A percentile compares a stretch with the other conserved stretches of the same genome.
phyloP scores from a whole-genome alignment of 2,329 filamentous ascomycete species.

The Ascochyta viciae-villosae region DNA sequence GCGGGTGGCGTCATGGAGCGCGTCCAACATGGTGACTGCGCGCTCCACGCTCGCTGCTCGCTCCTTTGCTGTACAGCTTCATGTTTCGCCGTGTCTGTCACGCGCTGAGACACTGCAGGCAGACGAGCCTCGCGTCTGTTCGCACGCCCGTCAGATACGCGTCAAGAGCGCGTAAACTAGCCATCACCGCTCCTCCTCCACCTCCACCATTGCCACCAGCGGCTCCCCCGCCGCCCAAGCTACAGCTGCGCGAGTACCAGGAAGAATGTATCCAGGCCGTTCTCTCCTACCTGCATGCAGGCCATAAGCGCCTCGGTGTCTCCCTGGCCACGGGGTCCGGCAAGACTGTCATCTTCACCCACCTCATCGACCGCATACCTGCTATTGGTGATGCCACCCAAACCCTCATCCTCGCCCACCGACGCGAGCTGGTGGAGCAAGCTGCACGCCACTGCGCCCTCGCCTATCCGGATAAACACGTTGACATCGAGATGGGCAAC shows the following conservation, averaged over 20 bases:
- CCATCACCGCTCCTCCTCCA: conserved; percentile 12
- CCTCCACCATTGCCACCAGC: conserved; percentile 13
- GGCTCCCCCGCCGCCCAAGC: conserved; percentile 36
- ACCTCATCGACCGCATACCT: conserved; percentile 82
- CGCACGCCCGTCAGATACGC: conserved; percentile 22
- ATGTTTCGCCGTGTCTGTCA: conserved; percentile 42
- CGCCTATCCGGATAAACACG: conserved; percentile 78
- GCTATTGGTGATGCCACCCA: conserved; percentile 67
- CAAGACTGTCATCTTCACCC: conserved; percentile 97
- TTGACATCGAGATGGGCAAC: conserved; percentile 92
- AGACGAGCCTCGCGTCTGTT: conserved; percentile 15
- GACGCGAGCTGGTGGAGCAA: conserved; percentile 92
- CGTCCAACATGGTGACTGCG: conserved; percentile 20
- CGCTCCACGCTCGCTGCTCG: conserved; percentile 13
- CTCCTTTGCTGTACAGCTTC: conserved; percentile 15
- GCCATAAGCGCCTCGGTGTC: conserved; percentile 80
- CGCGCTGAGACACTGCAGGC: conserved; percentile 39
- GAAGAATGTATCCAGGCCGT: conserved; percentile 90
- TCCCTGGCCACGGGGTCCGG: conserved; percentile 88
- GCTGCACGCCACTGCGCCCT: conserved; percentile 82
- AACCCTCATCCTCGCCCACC: conserved; percentile 90
- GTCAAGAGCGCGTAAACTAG: conserved; percentile 18
- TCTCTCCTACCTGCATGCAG: conserved; percentile 69
- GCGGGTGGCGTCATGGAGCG: conserved; percentile 21
- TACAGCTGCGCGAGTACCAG: conserved; percentile 80